phyloP scores from a whole-genome alignment of 2,329 filamentous ascomycete genomes.

The Elsinoe arachidis region DNA sequence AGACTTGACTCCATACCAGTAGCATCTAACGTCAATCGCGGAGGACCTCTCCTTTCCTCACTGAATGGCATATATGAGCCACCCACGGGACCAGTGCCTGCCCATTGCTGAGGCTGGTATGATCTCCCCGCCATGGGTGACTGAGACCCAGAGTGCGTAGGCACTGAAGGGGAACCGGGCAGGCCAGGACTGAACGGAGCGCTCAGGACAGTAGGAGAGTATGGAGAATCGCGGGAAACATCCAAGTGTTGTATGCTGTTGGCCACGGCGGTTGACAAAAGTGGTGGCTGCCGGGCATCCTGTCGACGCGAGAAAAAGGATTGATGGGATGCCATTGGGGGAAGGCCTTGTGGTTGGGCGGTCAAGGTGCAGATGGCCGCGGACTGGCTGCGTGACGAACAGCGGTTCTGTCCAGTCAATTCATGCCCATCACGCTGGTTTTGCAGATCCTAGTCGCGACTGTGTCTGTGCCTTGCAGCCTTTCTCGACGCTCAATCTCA shows the following conservation, averaged over 20 bases:
- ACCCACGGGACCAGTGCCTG: slow-evolving; percentile 30
- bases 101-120: slow-evolving; percentile 45
- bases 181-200: slow-evolving; percentile 23
- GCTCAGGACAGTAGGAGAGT: slow-evolving; percentile 17
- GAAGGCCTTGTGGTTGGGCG: not conserved
- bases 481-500: not conserved
- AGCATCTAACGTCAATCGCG: slow-evolving; percentile 27
- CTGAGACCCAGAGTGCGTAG: slow-evolving; percentile 22
- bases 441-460: slow-evolving; percentile 1
- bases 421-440: not conserved
- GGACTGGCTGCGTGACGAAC: slow-evolving; percentile 8
- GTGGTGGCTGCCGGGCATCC: slow-evolving; percentile 32
- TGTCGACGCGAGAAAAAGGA: slow-evolving; percentile 18
- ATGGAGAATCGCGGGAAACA: slow-evolving; percentile 14
- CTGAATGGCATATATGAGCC: slow-evolving; percentile 30
- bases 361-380: slow-evolving; percentile 1
- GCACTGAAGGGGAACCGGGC: slow-evolving; percentile 24
- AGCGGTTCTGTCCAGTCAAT: slow-evolving; percentile 7
- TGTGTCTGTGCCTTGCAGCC: slow-evolving; percentile 8
- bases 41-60: slow-evolving; percentile 21
- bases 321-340: slow-evolving; percentile 16
- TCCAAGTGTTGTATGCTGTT: slow-evolving; percentile 25
- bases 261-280: slow-evolving; percentile 29
- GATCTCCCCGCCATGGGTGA: slow-evolving; percentile 22
- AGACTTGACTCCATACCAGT: slow-evolving; percentile 43